phyloP scores from a whole-genome alignment of 202 grass and related monocot genomes.

The Digitaria exilis region DNA sequence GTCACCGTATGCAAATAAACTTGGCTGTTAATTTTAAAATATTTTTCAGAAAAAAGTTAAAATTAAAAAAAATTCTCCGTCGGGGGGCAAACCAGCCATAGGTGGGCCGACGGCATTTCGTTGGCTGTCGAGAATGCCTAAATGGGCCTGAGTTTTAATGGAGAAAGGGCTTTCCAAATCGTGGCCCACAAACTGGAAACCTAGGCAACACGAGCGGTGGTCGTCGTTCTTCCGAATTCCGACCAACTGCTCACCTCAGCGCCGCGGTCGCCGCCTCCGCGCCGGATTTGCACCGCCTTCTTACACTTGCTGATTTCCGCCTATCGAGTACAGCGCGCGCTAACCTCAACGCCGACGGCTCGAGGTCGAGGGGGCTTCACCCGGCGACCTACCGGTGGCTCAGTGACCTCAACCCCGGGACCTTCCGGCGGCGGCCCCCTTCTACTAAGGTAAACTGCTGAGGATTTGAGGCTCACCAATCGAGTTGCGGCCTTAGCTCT shows the following conservation, averaged over 20 bases:
- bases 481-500: neutral
- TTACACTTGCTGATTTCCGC: neutral
- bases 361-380: neutral
- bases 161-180: neutral
- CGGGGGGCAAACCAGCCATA: too few relatives aligned
- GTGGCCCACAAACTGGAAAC: neutral
- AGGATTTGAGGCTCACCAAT: neutral
- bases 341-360: neutral
- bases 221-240: neutral
- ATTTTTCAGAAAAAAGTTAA: too few relatives aligned
- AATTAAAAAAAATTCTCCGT: too few relatives aligned
- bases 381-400: neutral
- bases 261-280: neutral
- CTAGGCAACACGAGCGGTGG: neutral
- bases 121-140: too few relatives aligned
- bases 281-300: neutral
- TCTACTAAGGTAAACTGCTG: neutral
- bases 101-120: too few relatives aligned
- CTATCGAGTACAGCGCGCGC: neutral
- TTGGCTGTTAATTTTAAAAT: too few relatives aligned
- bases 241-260: neutral
- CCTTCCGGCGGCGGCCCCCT: neutral
- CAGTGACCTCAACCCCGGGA: neutral
- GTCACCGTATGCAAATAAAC: too few relatives aligned
- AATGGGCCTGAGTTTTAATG: neutral